Conservation (phyloP, 371 early-diverging fungal species). For the Encephalitozoon romaleae region DNA sequence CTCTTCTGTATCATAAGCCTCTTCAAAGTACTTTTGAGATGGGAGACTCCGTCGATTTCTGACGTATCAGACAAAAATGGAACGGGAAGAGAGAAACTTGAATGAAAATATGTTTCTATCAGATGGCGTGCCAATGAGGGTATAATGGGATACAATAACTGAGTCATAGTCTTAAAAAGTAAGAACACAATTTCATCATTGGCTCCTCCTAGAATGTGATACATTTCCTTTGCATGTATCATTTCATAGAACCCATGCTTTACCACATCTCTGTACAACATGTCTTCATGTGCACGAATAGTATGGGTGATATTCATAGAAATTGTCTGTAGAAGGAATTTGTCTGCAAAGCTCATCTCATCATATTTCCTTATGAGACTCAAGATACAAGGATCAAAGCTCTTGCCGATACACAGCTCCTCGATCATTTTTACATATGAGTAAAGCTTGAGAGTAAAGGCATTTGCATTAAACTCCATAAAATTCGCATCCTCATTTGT, state of each 20-base stretch:
- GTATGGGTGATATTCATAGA: slow-evolving; percentile 60
- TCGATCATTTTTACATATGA: slow-evolving; percentile 80
- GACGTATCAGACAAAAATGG: neutral
- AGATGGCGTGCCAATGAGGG: slow-evolving; percentile 26
- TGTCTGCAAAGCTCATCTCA: slow-evolving; percentile 37
- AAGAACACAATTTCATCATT: slow-evolving; percentile 9
- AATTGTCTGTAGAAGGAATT: slow-evolving; percentile 45
- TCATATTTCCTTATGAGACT: neutral
- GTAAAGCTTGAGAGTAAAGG: slow-evolving; percentile 80
- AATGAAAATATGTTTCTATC: slow-evolving; percentile 32
- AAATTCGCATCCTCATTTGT: slow-evolving; percentile 97
- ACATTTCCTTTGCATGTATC: slow-evolving; percentile 72
- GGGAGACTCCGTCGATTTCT: slow-evolving; percentile 8
- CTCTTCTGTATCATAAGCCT: neutral
- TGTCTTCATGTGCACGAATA: slow-evolving; percentile 68
- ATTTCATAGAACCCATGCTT: slow-evolving; percentile 85
- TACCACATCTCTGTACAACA: slow-evolving; percentile 82
- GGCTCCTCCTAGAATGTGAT: slow-evolving; percentile 25
- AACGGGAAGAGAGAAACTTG: slow-evolving; percentile 22
- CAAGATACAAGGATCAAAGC: slow-evolving; percentile 32
- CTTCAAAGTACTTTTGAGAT: slow-evolving; percentile 28
- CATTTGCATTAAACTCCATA: slow-evolving; percentile 83
- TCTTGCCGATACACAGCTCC: slow-evolving; percentile 59
- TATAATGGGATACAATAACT: slow-evolving; percentile 53
- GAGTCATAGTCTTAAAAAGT: slow-evolving; percentile 18